Percentiles rank a stretch among this genome's conserved stretches.
Evolutionary conservation across 306 rosid genomes (phyloP).

Genomic region (Pyrus communis): DNA sequence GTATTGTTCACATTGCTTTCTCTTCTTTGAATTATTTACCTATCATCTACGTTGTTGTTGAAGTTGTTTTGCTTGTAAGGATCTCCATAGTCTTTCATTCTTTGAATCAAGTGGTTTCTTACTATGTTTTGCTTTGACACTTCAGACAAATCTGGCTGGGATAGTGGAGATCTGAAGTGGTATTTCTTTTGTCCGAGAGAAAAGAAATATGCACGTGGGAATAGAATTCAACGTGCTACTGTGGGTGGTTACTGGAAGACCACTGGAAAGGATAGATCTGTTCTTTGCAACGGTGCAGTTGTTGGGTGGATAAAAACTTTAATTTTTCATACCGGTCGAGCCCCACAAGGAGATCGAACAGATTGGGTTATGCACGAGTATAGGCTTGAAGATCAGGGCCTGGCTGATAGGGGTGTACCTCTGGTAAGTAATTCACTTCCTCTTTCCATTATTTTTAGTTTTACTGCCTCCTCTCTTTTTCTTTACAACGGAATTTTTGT

Average conservation of each 20-base stretch:
- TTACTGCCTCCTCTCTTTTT: neutral
- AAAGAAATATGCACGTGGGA: slow-evolving; percentile 54
- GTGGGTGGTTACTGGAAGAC: slow-evolving; percentile 65
- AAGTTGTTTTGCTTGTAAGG: too few relatives aligned
- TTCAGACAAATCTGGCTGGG: slow-evolving; percentile 42
- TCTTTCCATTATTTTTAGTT: neutral
- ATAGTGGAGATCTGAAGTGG: slow-evolving; percentile 55
- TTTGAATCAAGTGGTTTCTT: neutral
- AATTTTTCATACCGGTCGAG: slow-evolving; percentile 49
- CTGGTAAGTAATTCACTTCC: slow-evolving; percentile 34
- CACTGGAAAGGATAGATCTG: slow-evolving; percentile 56
- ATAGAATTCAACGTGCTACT: slow-evolving; percentile 49
- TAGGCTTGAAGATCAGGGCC: slow-evolving; percentile 43
- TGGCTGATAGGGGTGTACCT: slow-evolving; percentile 17
- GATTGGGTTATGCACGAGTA: slow-evolving; percentile 91
- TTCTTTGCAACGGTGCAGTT: slow-evolving; percentile 11
- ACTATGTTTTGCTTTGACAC: neutral
- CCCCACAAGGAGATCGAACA: slow-evolving; percentile 56
- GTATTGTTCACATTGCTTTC: slow-evolving; percentile 19
- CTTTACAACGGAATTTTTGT: neutral
- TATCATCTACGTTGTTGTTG: neutral
- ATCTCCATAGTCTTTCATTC: neutral
- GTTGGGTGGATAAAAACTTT: slow-evolving; percentile 70
- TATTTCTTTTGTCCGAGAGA: slow-evolving; percentile 56
- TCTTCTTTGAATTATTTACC: neutral